Evolutionary conservation across 2,329 filamentous ascomycete genomes (phyloP).

Genomic region (Ascochyta viciae-villosae): DNA sequence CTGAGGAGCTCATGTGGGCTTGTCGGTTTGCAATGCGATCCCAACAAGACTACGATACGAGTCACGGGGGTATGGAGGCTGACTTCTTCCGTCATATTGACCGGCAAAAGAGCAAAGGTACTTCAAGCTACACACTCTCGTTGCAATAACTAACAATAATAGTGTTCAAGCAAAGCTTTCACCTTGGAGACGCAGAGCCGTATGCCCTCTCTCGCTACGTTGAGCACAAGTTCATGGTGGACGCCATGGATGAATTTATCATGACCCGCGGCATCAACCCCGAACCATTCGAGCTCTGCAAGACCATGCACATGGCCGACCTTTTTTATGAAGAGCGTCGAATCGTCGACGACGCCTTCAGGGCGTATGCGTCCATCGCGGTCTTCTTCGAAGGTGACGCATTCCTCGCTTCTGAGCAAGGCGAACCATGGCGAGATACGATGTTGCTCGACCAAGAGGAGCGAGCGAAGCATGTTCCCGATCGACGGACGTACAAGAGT

Average conservation of each 20-base stretch:
- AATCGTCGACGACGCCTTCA: conserved; percentile 32
- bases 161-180: conserved; percentile 56
- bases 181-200: conserved; percentile 54
- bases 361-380: conserved; percentile 29
- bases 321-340: conserved; percentile 28
- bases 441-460: conserved; percentile 51
- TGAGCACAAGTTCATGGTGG: conserved; percentile 48
- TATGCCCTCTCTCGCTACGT: conserved; percentile 48
- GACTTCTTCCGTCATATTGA: conserved; percentile 42
- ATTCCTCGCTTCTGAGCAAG: conserved; percentile 49
- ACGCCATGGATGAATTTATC: conserved; percentile 33
- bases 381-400: conserved; percentile 31
- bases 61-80: conserved; percentile 19
- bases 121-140: not conserved
- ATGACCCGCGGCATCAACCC: conserved; percentile 23
- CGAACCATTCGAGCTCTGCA: conserved; percentile 32
- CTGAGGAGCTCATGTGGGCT: conserved; percentile 23
- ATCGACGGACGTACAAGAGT: conserved; percentile 49
- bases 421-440: conserved; percentile 46
- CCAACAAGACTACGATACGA: conserved; percentile 21
- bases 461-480: conserved; percentile 49
- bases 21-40: conserved; percentile 22
- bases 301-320: conserved; percentile 27
- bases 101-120: conserved; percentile 47
- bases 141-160: not conserved